Conservation (phyloP, 208 protist genomes). For the Herpetomonas muscarum region DNA sequence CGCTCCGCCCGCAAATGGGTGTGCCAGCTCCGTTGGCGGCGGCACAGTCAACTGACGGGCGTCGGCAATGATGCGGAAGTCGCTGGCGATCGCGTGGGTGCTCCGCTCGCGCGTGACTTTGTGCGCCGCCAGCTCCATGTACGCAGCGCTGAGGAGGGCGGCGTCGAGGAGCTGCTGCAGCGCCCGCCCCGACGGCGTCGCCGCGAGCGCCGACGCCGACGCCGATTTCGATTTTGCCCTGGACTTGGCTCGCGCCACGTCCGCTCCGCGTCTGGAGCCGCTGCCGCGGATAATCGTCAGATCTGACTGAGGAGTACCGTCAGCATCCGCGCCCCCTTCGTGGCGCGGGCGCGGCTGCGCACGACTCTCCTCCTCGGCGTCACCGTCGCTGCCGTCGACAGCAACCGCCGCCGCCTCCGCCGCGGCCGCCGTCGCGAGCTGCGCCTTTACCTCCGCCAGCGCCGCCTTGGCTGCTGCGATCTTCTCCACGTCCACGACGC, state of each 20-base stretch:
- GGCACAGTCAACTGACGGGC: constrained; percentile 5
- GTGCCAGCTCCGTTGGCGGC: constrained; percentile 2
- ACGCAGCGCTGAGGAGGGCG: constrained; percentile 57
- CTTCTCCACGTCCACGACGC: not conserved
- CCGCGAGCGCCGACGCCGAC: not conserved
- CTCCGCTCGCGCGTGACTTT: constrained; percentile 6
- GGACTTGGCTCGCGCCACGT: no score
- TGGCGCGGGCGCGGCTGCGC: no score
- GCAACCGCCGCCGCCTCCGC: not conserved
- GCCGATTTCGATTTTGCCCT: no score
- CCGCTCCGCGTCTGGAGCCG: no score
- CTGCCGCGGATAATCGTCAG: no score
- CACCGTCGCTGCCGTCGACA: not conserved
- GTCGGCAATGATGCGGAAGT: constrained; percentile 31
- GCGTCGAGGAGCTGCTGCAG: constrained; percentile 33
- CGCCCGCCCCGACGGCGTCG: not conserved
- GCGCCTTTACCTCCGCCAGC: constrained; percentile 5
- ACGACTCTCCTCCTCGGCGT: no score
- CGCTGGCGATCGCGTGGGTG: constrained; percentile 25
- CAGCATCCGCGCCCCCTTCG: no score
- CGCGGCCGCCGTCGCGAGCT: constrained; percentile 7
- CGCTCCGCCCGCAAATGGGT: no score
- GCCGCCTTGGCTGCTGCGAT: not conserved
- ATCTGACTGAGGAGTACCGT: no score
- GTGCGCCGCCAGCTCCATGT: constrained; percentile 77